Conservation (phyloP, 2,329 filamentous ascomycete species). For the Mollisiaceae sp. region DNA sequence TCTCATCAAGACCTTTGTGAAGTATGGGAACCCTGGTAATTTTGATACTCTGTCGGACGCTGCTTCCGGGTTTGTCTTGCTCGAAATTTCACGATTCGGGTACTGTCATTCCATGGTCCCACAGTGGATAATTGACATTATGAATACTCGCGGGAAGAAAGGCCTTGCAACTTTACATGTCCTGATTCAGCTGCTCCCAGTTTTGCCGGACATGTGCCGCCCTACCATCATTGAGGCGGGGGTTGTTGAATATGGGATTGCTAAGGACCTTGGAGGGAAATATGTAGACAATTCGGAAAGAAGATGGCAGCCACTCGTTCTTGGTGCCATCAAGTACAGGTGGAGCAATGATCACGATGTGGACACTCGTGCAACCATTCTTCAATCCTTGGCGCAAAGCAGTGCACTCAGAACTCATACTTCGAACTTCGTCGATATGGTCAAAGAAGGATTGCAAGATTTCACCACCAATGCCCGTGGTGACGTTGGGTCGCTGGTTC, state of each 20-base stretch:
- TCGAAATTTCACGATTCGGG: background rate
- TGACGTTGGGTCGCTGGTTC: conserved; percentile 86
- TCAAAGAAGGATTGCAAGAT: conserved; percentile 74
- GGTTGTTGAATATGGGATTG: background rate
- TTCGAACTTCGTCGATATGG: conserved; percentile 32
- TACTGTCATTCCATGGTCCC: background rate
- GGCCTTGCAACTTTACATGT: background rate
- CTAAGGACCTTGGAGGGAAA: no score
- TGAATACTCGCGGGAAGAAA: background rate
- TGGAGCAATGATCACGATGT: conserved; percentile 58
- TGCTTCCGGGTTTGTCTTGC: background rate
- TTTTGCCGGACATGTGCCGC: background rate
- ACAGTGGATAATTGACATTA: background rate
- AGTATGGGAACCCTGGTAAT: background rate
- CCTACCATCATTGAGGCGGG: no score
- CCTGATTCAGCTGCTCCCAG: background rate
- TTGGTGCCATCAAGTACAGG: conserved; percentile 53
- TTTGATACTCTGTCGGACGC: background rate
- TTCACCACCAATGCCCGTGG: conserved; percentile 90
- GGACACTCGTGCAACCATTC: conserved; percentile 59
- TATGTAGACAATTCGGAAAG: no score
- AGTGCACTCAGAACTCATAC: conserved; percentile 32
- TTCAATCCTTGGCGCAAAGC: conserved; percentile 58
- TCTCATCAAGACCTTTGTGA: background rate
- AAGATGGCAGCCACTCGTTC: background rate